A percentile compares a stretch with the other conserved stretches of the same genome.
phyloP scores from a whole-genome alignment of 2,329 filamentous ascomycete genomes.

The Sphaerulina musiva region DNA sequence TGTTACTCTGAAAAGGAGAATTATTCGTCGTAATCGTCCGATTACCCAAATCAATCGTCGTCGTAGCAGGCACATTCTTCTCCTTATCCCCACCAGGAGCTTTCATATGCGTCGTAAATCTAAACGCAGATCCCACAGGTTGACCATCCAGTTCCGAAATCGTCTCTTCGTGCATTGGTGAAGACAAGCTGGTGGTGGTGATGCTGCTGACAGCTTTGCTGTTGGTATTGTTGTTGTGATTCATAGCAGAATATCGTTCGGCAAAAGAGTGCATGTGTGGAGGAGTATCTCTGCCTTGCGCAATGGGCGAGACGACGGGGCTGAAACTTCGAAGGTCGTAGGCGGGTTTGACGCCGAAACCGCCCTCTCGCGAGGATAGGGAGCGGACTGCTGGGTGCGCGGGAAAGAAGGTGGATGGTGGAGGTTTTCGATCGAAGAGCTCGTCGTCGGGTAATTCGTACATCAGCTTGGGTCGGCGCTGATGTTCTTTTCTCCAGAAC shows the following conservation, averaged over 20 bases:
- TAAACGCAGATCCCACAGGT: conserved; percentile 11
- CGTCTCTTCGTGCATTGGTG: not conserved
- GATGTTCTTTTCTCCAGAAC: conserved; percentile 19
- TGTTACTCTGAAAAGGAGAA: not conserved
- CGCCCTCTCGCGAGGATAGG: conserved; percentile 8
- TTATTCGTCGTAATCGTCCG: conserved; percentile 3
- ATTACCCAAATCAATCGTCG: not conserved
- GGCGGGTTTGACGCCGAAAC: not conserved
- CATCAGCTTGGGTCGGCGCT: conserved; percentile 27
- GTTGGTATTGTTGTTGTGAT: not conserved
- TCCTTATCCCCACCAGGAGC: not conserved
- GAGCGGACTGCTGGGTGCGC: conserved; percentile 6
- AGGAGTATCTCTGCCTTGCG: conserved; percentile 2
- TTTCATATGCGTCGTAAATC: not conserved
- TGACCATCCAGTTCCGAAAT: conserved; percentile 12
- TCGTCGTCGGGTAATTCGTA: conserved; percentile 31
- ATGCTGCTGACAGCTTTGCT: too few species aligned
- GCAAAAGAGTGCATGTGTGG: conserved; percentile 10
- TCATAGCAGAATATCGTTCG: conserved; percentile 12
- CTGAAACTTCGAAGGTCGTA: conserved; percentile 5
- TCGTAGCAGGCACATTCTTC: not conserved
- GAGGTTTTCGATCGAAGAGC: conserved; percentile 19
- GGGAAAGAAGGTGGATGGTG: conserved; percentile 8
- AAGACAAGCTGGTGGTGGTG: too few species aligned
- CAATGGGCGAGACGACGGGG: not conserved